These are phyloP conservation scores for Isoetes engelmannii DNA, from an alignment of 83 land plant species.

Conservation along the genomic window DNA sequence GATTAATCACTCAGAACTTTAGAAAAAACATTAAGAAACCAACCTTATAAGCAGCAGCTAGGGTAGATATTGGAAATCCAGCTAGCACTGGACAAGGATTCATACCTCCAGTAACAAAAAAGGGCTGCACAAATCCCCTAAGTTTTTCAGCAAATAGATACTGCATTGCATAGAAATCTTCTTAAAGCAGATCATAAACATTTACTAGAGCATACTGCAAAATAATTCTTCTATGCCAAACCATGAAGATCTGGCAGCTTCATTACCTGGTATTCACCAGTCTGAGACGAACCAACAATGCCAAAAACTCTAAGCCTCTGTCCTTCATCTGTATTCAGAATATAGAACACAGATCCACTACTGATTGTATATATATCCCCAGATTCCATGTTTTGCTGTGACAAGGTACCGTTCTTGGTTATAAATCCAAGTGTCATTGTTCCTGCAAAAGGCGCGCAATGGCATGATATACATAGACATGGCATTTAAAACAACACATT, in stretches of 20 bases:
- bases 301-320: conserved; percentile 23
- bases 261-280: not conserved
- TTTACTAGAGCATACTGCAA: too few relatives aligned
- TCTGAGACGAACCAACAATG: conserved; percentile 5
- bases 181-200: too few relatives aligned
- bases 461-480: conserved; percentile 15
- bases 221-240: too few relatives aligned
- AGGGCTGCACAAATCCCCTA: not conserved
- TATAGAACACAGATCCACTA: conserved; percentile 46
- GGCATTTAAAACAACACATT: conserved; percentile 8
- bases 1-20: not conserved
- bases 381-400: conserved; percentile 16
- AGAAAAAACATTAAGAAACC: not conserved
- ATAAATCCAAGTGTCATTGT: conserved; percentile 1
- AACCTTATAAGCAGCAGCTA: conserved; percentile 56
- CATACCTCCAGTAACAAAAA: conserved; percentile 29
- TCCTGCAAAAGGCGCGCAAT: not conserved
- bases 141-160: not conserved
- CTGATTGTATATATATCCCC: conserved; percentile 55
- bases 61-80: conserved; percentile 44
- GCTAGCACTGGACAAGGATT: conserved; percentile 38
- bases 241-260: too few relatives aligned
- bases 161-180: not conserved
- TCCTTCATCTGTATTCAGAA: conserved; percentile 33
- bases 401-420: not conserved